Evolutionary conservation across 75 land plant species (phyloP), one percentile per base, ranked within the genome.

Genomic region (Sequoiadendron giganteum): DNA sequence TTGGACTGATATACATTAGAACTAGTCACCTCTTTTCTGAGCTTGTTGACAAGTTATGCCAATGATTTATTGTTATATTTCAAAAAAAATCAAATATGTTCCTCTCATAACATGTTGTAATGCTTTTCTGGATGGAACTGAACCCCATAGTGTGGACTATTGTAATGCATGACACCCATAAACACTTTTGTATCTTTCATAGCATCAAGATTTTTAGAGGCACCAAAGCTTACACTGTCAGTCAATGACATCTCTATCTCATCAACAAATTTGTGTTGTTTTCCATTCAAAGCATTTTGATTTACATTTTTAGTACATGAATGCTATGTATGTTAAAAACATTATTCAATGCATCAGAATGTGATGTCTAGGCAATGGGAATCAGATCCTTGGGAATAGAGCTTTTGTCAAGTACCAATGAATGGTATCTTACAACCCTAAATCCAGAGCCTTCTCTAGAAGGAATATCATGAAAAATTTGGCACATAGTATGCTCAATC

Each of bases 341-440:
- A 1, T 5, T 19, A 68, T 85, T 86, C 77, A 48, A 84, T 65
- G 89, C 85, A 83, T 90, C 88, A 10, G 84, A 61, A 85, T 89
- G 87, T 65, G 91, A 82, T 58, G 99, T 94, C 99, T 99, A 98
- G 47, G 99, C 97, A 90, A 95, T 97, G 86, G 99, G 96, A 84
- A 95, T 87, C 47, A 98, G 91, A 86, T 94, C 95, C 83, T 87
- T 88, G 21, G 99, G 97, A 49, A 98, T 92, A 85, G 96, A 92
- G 56, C 89, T 89, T 47, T 90, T 86, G 90, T 97, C 96, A 47
- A 98, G 85, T 39, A 95, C 90, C 88, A 98, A 94, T 36, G 99
- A 98, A 90, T 98, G 99, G 90, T 98, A 98, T 70, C 99, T 91
- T 39, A 98, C 99, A 85, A 98, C 99, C 94, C 94, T 95, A 85